Conservation (phyloP, 148 eudicot genomes). For the Chenopodium album region DNA sequence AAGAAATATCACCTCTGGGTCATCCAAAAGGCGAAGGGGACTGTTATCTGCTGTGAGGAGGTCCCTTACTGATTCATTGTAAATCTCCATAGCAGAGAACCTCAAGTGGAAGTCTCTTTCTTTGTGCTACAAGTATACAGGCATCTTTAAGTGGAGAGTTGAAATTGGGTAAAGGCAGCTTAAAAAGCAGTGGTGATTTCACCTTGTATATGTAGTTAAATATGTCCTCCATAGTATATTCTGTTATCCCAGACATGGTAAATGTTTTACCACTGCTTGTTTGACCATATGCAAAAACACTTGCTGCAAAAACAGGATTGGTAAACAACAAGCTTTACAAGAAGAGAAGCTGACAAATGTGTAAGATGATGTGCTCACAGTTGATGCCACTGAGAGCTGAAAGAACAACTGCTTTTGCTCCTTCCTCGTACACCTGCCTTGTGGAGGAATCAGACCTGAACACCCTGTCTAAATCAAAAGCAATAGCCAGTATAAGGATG, state of each 20-base stretch:
- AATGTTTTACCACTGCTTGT: constrained; percentile 98
- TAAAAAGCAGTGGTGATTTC: constrained; percentile 10
- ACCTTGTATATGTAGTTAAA: constrained; percentile 84
- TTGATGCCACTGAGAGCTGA: constrained; percentile 82
- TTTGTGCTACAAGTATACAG: constrained; percentile 53
- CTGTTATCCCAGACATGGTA: constrained; percentile 97
- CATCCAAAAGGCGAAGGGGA: constrained; percentile 90
- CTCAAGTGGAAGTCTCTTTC: constrained; percentile 78
- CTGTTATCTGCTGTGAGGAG: constrained; percentile 66
- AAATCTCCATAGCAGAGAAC: constrained; percentile 97
- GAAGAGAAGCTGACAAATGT: constrained; percentile 5
- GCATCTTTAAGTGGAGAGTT: constrained; percentile 17
- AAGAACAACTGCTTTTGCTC: constrained; percentile 85
- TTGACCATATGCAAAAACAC: constrained; percentile 96
- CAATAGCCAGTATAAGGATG: constrained; percentile 26
- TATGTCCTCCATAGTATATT: constrained; percentile 76
- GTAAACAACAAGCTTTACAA: constrained; percentile 18
- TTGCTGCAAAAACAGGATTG: constrained; percentile 50
- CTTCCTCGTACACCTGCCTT: constrained; percentile 83
- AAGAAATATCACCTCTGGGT: constrained; percentile 76
- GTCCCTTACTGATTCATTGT: constrained; percentile 94
- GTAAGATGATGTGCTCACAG: constrained; percentile 52
- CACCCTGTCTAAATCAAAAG: constrained; percentile 63
- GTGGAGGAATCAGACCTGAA: constrained; percentile 75
- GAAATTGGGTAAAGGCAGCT: not conserved